A percentile compares a stretch with the other conserved stretches of the same genome.
These are phyloP conservation scores for Pyrenochaeta sp. DNA, from an alignment of 2,329 filamentous ascomycete genomes.

Conservation along the genomic window DNA sequence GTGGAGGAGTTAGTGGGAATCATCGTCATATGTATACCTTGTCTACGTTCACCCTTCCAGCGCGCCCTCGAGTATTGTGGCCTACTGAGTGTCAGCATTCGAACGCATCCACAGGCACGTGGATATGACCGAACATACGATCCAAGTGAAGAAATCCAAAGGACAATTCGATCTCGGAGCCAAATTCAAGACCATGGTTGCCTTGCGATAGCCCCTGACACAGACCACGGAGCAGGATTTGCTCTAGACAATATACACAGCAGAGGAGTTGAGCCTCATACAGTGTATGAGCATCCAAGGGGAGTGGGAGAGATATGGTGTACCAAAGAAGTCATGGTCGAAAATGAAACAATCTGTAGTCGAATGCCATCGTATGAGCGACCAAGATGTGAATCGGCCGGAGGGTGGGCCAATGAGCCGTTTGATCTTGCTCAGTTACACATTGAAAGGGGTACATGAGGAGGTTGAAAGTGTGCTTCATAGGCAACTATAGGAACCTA, in stretches of 20 bases:
- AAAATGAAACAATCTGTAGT: conserved; percentile 14
- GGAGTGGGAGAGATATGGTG: conserved; percentile 17
- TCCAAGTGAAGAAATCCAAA: not conserved
- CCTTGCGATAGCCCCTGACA: not conserved
- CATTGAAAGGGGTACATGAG: not conserved
- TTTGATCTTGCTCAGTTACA: not conserved
- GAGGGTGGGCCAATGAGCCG: conserved; percentile 9
- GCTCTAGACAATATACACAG: conserved; percentile 10
- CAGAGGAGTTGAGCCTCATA: conserved; percentile 8
- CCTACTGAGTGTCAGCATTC: conserved; percentile 5
- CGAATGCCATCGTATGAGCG: conserved; percentile 10
- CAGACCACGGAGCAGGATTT: not conserved
- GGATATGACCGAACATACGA: conserved; percentile 13
- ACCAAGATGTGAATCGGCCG: conserved; percentile 1
- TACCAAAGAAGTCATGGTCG: conserved; percentile 17
- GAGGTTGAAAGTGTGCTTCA: not conserved
- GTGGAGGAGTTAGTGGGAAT: conserved; percentile 33
- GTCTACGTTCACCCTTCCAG: conserved; percentile 29
- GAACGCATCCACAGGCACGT: conserved; percentile 2
- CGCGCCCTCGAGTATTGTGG: conserved; percentile 18
- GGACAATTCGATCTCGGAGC: conserved; percentile 1
- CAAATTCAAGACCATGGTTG: conserved; percentile 8
- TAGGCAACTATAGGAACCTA: not conserved
- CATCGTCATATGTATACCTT: conserved; percentile 34
- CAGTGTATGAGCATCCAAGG: not conserved